Conservation (phyloP, 148 eudicot genomes). For the Mesembryanthemum crystallinum region DNA sequence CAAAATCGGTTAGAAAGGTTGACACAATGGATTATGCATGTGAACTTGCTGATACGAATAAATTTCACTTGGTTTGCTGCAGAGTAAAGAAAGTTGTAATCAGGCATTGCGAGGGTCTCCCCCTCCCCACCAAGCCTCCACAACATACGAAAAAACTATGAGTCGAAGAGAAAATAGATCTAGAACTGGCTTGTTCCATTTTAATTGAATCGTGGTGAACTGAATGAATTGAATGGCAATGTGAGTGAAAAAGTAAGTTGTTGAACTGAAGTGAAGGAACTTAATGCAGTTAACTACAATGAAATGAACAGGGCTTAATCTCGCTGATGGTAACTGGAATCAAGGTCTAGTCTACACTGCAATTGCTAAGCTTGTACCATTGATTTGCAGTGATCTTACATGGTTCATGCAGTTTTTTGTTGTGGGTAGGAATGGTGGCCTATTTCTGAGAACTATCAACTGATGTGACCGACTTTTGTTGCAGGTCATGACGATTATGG, state of each 20-base stretch:
- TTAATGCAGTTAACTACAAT: no score
- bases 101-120: not conserved
- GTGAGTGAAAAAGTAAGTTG: no score
- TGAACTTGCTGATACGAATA: not conserved
- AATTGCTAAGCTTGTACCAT: not conserved
- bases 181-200: not conserved
- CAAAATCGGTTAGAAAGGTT: not conserved
- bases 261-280: no score
- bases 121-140: not conserved
- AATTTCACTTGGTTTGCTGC: not conserved
- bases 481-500: constrained; percentile 46
- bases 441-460: not conserved
- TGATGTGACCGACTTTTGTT: constrained; percentile 10
- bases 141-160: not conserved
- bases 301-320: not conserved
- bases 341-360: not conserved
- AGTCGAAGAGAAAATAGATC: not conserved
- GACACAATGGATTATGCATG: not conserved
- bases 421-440: not conserved
- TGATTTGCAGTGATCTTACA: no score
- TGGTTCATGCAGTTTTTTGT: not conserved
- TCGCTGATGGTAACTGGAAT: no score
- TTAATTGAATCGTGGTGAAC: no score
- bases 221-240: no score
- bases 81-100: not conserved